Evolutionary conservation across 345 rosid genomes (phyloP), one percentile per base, ranked within the genome.

Genomic region (Turritis glabra): DNA sequence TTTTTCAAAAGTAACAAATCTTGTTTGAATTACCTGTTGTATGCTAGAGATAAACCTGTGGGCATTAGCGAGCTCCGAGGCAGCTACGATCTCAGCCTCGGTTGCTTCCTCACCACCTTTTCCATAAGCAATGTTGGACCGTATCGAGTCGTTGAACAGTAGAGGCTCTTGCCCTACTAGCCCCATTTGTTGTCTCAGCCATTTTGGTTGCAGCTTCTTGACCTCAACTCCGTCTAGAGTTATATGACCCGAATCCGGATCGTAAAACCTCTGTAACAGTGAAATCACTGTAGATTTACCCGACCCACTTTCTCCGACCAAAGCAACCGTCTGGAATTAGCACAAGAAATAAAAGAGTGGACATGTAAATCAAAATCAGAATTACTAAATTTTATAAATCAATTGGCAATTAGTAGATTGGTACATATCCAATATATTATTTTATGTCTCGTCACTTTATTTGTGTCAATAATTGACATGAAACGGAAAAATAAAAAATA

Each of bases 271-370:
- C 60, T 83, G 87, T 75, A 87, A 27, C 75, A 89, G 43, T 5
- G 86, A 73, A 19, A 89, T 82, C 37, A 85, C 83, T 0, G 90
- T 87, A 5, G 95, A 87, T 75, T 89, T 89, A 29, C 92, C 95
- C 0, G 86, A 76, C 8, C 91, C 95, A 51, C 92, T 87, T 70
- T 87, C 95, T 46, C 91, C 95, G n/a, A 89, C 91, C 46, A 87
- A 55, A 33, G 89, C 95, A 63, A 85, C 85, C 4, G 83, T 84
- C 91, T 89, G 84, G 19, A 37, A 48, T 6, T 12, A 50, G 5
- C 32, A 52, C 35, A 25, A 52, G 5, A 35, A 3, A 11, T 3
- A 55, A 50, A 47, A 11, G 7, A 18, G 40, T 10, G 18, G 5
- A 14, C 15, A 23, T 62, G 5, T 19, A 26, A 27, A 30, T 7